These are phyloP conservation scores for Penicillium lagena DNA, from an alignment of 495 filamentous ascomycete genomes.

Conservation along the genomic window DNA sequence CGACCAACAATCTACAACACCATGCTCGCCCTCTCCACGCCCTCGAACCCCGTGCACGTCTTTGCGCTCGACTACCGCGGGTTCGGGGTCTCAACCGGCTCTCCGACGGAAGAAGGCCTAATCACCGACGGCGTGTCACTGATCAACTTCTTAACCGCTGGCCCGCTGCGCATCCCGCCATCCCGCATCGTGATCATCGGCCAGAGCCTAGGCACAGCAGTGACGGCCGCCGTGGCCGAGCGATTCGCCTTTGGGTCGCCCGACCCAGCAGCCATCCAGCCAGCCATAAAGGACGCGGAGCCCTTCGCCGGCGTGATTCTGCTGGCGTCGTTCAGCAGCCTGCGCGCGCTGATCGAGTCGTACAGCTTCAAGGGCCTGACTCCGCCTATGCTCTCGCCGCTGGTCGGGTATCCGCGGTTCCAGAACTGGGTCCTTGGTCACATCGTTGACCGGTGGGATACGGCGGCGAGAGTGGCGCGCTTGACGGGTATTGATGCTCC, in stretches of 20 bases:
- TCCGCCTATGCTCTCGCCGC: slow-evolving; percentile 74
- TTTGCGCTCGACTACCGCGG: slow-evolving; percentile 84
- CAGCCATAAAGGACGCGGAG: slow-evolving; percentile 31
- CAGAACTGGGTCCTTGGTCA: slow-evolving; percentile 37
- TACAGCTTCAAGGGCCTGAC: slow-evolving; percentile 70
- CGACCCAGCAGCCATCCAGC: slow-evolving; percentile 25
- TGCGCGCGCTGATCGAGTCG: slow-evolving; percentile 63
- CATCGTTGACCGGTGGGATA: slow-evolving; percentile 53
- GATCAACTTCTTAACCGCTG: slow-evolving; percentile 50
- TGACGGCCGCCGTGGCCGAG: slow-evolving; percentile 65
- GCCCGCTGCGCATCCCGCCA: slow-evolving; percentile 48
- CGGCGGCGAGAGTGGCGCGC: slow-evolving; percentile 40
- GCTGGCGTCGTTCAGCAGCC: slow-evolving; percentile 68
- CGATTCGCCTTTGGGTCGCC: slow-evolving; percentile 50
- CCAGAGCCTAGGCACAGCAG: slow-evolving; percentile 84
- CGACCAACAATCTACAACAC: slow-evolving; percentile 37
- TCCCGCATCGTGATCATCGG: slow-evolving; percentile 75
- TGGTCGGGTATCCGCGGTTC: slow-evolving; percentile 50
- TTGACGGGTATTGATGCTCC: slow-evolving; percentile 27
- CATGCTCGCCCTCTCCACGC: slow-evolving; percentile 37
- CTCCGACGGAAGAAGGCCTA: slow-evolving; percentile 74
- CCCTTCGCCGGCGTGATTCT: slow-evolving; percentile 70
- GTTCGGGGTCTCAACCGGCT: slow-evolving; percentile 74
- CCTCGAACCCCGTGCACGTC: slow-evolving; percentile 52
- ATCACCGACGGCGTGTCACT: slow-evolving; percentile 71